Evolutionary conservation across 192 early-diverging fungal genomes (phyloP), one percentile per base, ranked within the genome.

Genomic region (Pilaira anomala): DNA sequence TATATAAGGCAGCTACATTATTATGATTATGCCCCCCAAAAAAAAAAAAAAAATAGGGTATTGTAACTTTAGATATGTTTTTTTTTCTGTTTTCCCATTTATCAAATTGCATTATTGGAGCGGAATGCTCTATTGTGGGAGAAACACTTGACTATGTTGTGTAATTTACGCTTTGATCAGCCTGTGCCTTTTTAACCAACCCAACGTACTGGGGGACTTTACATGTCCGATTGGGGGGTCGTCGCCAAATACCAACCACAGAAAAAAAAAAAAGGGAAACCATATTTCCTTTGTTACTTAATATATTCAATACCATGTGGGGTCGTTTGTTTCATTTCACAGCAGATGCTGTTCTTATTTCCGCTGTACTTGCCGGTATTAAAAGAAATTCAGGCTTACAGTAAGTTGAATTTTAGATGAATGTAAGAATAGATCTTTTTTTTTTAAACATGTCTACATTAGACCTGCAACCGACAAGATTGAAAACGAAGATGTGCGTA

Each of bases 341-440:
- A 21, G 82, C 77, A 60, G 80, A 87, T 65, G 83, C 81, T 48
- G 69, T 83, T 30, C 70, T 87, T 21, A 67, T 87, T 48, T 85
- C 85, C 33, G 78, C 85, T 16, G 81, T 87, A 26, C 76, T 83
- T 41, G 80, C 80, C 44, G 86, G 85, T 24, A 82, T 80, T 64
- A 83, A 80, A 62, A 76, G 80, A 48, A 80, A 78, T 61, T 78
- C 80, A 39, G 83, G 80, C 55, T 65, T 80, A 26, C 62, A 67
- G 69, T 71, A 68, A 73, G 63, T 63, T n/a, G 26, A 19, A 46
- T 25, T 45, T 46, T n/a, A 16, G 8, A 26, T 59, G 33, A 2
- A 22, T 2, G 19, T 13, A 36, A 52, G n/a, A 36, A 1, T 16
- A n/a, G n/a, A n/a, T n/a, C n/a, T n/a, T n/a, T n/a, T 21, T 48